Evolutionary conservation across 2,329 filamentous ascomycete species (phyloP).

Genomic region (Alternaria hordeiaustralica): DNA sequence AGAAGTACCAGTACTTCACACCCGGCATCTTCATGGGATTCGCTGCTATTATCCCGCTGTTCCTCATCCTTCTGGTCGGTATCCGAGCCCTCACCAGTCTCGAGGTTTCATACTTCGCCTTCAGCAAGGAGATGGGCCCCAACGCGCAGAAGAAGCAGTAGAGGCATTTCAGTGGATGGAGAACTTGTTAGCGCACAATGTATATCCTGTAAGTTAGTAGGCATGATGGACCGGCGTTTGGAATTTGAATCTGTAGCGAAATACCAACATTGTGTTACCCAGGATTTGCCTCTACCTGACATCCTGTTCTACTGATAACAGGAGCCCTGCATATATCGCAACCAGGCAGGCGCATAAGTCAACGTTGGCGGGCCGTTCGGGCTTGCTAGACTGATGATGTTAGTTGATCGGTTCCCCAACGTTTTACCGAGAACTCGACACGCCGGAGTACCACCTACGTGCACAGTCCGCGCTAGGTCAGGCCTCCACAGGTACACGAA

Average conservation of each 20-base stretch:
- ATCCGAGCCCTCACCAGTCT: conserved; percentile 78
- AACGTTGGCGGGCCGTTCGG: background rate
- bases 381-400: conserved; percentile 2
- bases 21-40: conserved; percentile 91
- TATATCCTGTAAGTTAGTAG: conserved; percentile 15
- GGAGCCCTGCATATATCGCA: background rate
- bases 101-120: conserved; percentile 90
- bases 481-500: background rate
- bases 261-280: conserved; percentile 11
- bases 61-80: conserved; percentile 80
- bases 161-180: background rate
- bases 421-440: background rate
- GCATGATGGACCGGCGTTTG: conserved; percentile 13
- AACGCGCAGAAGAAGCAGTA: conserved; percentile 81
- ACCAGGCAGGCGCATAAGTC: background rate
- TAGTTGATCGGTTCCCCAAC: conserved; percentile 11
- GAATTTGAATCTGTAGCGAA: conserved; percentile 12
- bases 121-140: conserved; percentile 96
- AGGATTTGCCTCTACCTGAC: background rate
- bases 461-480: background rate
- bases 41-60: conserved; percentile 71
- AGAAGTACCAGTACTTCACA: conserved; percentile 93
- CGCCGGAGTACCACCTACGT: conserved; percentile 3
- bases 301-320: background rate
- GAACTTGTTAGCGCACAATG: conserved; percentile 6